Percentiles rank a stretch among this genome's conserved stretches.
Evolutionary conservation across 192 early-diverging fungal species (phyloP).

Genomic region (Coemansia umbellata): DNA sequence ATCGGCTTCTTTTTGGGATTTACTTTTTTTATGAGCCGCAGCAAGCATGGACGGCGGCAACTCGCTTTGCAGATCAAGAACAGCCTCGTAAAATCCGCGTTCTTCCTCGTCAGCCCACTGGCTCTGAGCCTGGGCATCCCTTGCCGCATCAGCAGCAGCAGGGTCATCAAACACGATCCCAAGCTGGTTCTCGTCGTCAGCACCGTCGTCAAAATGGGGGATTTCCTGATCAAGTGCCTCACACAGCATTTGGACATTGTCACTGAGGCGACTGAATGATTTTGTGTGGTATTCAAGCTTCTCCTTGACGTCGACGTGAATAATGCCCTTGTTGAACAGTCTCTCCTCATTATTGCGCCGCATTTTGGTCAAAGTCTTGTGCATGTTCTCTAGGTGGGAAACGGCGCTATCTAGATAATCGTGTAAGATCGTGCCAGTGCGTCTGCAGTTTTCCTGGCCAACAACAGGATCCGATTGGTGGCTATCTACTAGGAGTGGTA

Average conservation of each 20-base stretch:
- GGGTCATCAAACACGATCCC: conserved; percentile 44
- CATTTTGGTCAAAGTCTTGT: conserved; percentile 64
- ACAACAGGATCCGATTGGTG: conserved; percentile 8
- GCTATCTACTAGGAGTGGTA: not conserved
- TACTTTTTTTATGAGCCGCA: conserved; percentile 8
- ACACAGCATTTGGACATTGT: conserved; percentile 55
- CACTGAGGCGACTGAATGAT: conserved; percentile 26
- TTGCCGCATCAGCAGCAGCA: conserved; percentile 1
- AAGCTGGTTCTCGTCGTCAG: conserved; percentile 42
- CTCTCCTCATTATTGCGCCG: conserved; percentile 75
- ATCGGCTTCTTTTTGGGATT: not conserved
- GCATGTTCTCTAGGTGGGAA: conserved; percentile 28
- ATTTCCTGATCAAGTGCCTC: conserved; percentile 70
- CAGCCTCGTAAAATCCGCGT: conserved; percentile 81
- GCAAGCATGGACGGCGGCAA: conserved; percentile 85
- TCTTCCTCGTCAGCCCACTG: conserved; percentile 96
- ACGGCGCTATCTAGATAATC: conserved; percentile 41
- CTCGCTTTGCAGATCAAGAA: conserved; percentile 71
- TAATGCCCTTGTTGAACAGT: conserved; percentile 70
- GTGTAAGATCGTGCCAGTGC: conserved; percentile 20
- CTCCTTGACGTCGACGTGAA: conserved; percentile 34
- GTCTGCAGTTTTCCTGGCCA: conserved; percentile 13
- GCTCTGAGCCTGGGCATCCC: conserved; percentile 4
- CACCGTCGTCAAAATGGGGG: conserved; percentile 75
- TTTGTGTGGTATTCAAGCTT: conserved; percentile 23